phyloP scores from a whole-genome alignment of 371 early-diverging fungal genomes.

The Capniomyces stellatus region DNA sequence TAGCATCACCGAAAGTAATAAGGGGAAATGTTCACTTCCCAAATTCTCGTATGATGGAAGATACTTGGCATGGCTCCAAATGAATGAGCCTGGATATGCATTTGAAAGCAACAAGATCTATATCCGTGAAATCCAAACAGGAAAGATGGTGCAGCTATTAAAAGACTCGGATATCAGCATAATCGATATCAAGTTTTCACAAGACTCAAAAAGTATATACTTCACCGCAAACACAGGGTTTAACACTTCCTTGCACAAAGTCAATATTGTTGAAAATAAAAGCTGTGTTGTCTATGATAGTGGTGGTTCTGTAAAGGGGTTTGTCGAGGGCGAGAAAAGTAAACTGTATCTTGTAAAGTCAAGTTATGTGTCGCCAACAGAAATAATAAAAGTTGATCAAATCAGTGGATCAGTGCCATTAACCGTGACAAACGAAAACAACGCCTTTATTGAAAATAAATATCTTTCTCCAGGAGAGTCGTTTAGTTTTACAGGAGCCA shows the following conservation, averaged over 20 bases:
- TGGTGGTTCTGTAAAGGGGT: background rate
- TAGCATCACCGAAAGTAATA: conserved; percentile 30
- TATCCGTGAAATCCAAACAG: conserved; percentile 29
- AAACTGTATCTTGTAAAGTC: background rate
- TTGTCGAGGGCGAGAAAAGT: background rate
- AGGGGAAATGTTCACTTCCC: conserved; percentile 44
- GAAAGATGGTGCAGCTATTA: conserved; percentile 21
- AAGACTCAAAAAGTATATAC: conserved; percentile 28
- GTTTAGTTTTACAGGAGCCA: conserved; percentile 39
- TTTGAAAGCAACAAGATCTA: conserved; percentile 54
- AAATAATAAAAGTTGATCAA: background rate
- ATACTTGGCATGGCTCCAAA: conserved; percentile 52
- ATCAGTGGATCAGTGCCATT: background rate
- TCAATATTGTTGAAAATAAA: background rate
- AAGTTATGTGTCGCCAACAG: background rate
- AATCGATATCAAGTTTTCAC: conserved; percentile 31
- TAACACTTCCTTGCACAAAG: background rate
- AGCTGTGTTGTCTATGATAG: background rate
- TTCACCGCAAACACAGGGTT: conserved; percentile 27
- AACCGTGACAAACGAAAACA: conserved; percentile 2
- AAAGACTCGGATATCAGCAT: conserved; percentile 49
- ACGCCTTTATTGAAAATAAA: conserved; percentile 17
- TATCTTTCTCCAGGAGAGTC: conserved; percentile 37
- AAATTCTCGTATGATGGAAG: conserved; percentile 39
- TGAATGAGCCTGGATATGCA: conserved; percentile 49